These are phyloP conservation scores for Agaricus blazei DNA, from an alignment of 768 basidiomycete species.

Conservation along the genomic window DNA sequence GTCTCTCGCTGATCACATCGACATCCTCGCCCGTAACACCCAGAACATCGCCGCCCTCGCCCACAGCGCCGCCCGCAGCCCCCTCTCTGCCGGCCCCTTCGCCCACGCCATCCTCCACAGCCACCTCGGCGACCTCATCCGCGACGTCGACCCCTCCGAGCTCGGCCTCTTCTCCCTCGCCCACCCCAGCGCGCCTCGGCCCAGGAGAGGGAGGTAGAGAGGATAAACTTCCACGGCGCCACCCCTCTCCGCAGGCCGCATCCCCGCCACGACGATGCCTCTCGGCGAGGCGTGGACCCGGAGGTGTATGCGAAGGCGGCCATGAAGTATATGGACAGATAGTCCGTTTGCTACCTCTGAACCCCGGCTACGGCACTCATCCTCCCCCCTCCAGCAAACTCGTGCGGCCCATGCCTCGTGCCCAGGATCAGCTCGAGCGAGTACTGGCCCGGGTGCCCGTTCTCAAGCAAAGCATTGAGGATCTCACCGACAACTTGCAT, in stretches of 20 bases:
- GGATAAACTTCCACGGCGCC: slow-evolving; percentile 63
- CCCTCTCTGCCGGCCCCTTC: slow-evolving; percentile 40
- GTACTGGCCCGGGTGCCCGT: slow-evolving; percentile 34
- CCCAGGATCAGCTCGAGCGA: slow-evolving; percentile 37
- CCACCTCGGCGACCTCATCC: slow-evolving; percentile 69
- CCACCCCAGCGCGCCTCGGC: slow-evolving; percentile 19
- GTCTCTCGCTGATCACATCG: slow-evolving; percentile 62
- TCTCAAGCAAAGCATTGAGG: slow-evolving; percentile 33
- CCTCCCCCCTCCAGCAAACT: slow-evolving; percentile 24
- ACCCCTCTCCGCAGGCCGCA: slow-evolving; percentile 57
- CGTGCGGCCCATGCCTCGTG: slow-evolving; percentile 49
- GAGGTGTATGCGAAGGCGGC: slow-evolving; percentile 76
- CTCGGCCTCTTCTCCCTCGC: slow-evolving; percentile 71
- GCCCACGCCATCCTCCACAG: slow-evolving; percentile 60
- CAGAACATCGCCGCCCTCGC: slow-evolving; percentile 47
- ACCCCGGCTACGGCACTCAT: slow-evolving; percentile 3
- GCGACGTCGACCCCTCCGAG: slow-evolving; percentile 74
- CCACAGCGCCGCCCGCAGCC: slow-evolving; percentile 18
- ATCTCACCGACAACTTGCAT: slow-evolving; percentile 19
- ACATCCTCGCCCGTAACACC: slow-evolving; percentile 53
- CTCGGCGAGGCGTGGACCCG: slow-evolving; percentile 49
- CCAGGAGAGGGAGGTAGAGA: slow-evolving; percentile 41
- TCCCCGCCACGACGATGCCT: slow-evolving; percentile 29
- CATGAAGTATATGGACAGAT: slow-evolving; percentile 70
- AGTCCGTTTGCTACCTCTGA: slow-evolving; percentile 41